A percentile compares a stretch with the other conserved stretches of the same genome.
These are phyloP conservation scores for Vararia minispora DNA, from an alignment of 768 basidiomycete genomes.

Conservation along the genomic window DNA sequence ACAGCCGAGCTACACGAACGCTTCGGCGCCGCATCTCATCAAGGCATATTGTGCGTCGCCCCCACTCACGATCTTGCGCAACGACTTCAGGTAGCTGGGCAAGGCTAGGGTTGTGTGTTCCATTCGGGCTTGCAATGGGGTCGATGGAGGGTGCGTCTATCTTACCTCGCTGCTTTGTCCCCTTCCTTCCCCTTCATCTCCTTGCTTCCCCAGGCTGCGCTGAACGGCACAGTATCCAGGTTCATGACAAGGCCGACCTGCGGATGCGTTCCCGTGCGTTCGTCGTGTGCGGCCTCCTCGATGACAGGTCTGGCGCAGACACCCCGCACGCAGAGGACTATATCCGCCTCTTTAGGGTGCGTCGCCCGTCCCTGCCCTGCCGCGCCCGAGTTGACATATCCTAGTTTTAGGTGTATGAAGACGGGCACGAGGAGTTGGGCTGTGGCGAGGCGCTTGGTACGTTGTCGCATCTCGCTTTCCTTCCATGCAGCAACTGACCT, in stretches of 20 bases:
- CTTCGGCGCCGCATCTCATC: constrained; percentile 75
- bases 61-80: constrained; percentile 69
- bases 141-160: constrained; percentile 65
- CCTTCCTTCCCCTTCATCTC: no score
- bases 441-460: constrained; percentile 76
- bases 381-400: not conserved
- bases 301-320: constrained; percentile 70
- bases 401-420: constrained; percentile 65
- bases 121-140: constrained; percentile 55
- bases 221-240: constrained; percentile 22
- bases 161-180: constrained; percentile 6
- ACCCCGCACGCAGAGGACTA: constrained; percentile 51
- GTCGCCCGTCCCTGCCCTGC: constrained; percentile 12
- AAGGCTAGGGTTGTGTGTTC: constrained; percentile 54
- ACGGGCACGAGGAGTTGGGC: constrained; percentile 76
- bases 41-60: constrained; percentile 87
- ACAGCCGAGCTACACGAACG: constrained; percentile 31
- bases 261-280: constrained; percentile 81
- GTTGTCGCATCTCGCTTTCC: constrained; percentile 6
- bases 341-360: constrained; percentile 62
- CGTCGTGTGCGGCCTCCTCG: constrained; percentile 58
- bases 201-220: no score
- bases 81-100: constrained; percentile 64
- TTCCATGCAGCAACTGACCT: not conserved
- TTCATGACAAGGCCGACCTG: constrained; percentile 71